phyloP scores from a whole-genome alignment of 1,284 basidiomycete genomes.

The Rhodotorula sp. region DNA sequence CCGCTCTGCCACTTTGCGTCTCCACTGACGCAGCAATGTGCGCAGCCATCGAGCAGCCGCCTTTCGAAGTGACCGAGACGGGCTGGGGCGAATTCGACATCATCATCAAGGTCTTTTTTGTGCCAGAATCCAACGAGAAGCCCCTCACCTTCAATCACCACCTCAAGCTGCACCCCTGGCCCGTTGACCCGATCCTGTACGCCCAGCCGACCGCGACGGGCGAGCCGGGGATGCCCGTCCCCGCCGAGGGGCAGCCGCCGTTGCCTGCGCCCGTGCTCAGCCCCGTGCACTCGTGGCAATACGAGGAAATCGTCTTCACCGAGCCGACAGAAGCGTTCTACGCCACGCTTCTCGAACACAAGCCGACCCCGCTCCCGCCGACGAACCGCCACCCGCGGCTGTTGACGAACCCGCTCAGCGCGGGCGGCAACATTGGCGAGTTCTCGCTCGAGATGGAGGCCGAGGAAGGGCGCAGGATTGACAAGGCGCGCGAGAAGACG shows the following conservation, averaged over 20 bases:
- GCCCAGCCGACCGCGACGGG: conserved; percentile 53
- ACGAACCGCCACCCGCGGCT: conserved; percentile 49
- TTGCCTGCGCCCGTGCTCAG: conserved; percentile 28
- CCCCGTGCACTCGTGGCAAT: conserved; percentile 95
- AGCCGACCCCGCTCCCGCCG: conserved; percentile 74
- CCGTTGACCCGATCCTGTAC: conserved; percentile 34
- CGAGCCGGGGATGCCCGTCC: conserved; percentile 17
- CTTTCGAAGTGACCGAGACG: conserved; percentile 93
- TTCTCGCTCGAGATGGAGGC: conserved; percentile 79
- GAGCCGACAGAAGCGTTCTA: conserved; percentile 91
- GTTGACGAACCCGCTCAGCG: conserved; percentile 27
- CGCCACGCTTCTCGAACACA: conserved; percentile 74
- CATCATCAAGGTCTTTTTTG: conserved; percentile 87
- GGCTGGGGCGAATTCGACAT: conserved; percentile 99
- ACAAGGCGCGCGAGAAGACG: conserved; percentile 71
- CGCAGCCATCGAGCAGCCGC: conserved; percentile 84
- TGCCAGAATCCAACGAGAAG: conserved; percentile 90
- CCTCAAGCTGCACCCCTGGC: conserved; percentile 95
- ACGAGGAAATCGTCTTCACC: conserved; percentile 96
- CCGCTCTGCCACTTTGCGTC: conserved; percentile 6
- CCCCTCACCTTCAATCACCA: conserved; percentile 83
- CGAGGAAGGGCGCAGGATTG: conserved; percentile 78
- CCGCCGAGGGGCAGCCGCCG: neutral
- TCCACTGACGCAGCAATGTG: neutral
- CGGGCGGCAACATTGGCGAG: conserved; percentile 56